phyloP scores from a whole-genome alignment of 2,329 filamentous ascomycete species.

The Colletotrichum acutatum region DNA sequence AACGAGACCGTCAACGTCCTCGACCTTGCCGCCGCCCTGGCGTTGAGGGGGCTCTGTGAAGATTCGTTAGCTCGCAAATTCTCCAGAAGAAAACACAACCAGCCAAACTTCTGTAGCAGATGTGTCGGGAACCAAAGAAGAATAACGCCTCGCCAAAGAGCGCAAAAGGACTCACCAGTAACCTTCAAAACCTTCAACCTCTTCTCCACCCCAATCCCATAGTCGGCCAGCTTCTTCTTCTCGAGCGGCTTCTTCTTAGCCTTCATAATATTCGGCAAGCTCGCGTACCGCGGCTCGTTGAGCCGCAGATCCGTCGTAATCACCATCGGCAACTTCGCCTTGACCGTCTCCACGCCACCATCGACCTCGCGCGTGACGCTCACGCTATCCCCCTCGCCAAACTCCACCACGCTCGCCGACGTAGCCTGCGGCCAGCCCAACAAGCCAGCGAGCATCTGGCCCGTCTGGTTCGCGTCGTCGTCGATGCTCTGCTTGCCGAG shows the following conservation, averaged over 20 bases:
- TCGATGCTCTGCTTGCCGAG: slow-evolving; percentile 99
- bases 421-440: slow-evolving; percentile 95
- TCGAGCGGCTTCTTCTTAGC: slow-evolving; percentile 99
- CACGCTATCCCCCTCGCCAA: slow-evolving; percentile 76
- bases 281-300: slow-evolving; percentile 96
- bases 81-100: background rate
- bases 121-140: too few species aligned
- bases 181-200: slow-evolving; percentile 93
- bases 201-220: slow-evolving; percentile 78
- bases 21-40: slow-evolving; percentile 95
- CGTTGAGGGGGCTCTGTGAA: slow-evolving; percentile 82
- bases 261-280: slow-evolving; percentile 99
- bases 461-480: slow-evolving; percentile 94
- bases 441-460: slow-evolving; percentile 95
- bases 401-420: slow-evolving; percentile 86
- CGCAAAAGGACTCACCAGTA: slow-evolving; percentile 66
- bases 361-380: slow-evolving; percentile 93
- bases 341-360: slow-evolving; percentile 91
- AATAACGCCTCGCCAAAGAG: background rate
- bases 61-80: background rate
- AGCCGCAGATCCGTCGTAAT: slow-evolving; percentile 94
- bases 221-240: slow-evolving; percentile 88
- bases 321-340: slow-evolving; percentile 87
- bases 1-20: slow-evolving; percentile 96
- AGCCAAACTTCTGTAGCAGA: background rate